Conservation (phyloP, 1,139 yeast genomes). For the Candida smagusa region DNA sequence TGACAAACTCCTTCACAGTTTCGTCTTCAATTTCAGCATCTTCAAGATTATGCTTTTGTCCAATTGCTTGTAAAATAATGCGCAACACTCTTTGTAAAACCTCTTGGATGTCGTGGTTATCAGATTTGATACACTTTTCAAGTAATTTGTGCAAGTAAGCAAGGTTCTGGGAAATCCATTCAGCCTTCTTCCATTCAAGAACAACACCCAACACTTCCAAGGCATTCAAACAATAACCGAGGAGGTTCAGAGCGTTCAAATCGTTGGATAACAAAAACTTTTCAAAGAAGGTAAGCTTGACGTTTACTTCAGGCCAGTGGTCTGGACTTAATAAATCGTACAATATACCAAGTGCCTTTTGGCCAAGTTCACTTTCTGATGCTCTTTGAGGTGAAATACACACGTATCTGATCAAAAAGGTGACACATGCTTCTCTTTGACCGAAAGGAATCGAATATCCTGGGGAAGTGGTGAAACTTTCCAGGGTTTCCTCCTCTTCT, state of each 20-base stretch:
- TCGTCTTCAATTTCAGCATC: conserved; percentile 52
- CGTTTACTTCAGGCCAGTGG: conserved; percentile 84
- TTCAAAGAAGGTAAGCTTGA: conserved; percentile 82
- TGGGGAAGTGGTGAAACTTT: conserved; percentile 36
- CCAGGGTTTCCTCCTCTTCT: conserved; percentile 6
- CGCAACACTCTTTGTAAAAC: conserved; percentile 72
- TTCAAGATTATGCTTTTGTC: conserved; percentile 16
- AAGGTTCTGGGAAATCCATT: conserved; percentile 75
- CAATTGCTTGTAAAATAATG: conserved; percentile 62
- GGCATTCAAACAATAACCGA: conserved; percentile 85
- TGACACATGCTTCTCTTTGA: conserved; percentile 88
- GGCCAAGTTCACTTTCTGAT: conserved; percentile 79
- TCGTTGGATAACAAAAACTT: conserved; percentile 80
- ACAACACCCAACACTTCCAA: conserved; percentile 87
- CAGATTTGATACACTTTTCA: conserved; percentile 80
- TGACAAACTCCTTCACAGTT: conserved; percentile 59
- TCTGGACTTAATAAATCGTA: conserved; percentile 68
- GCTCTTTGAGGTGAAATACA: conserved; percentile 87
- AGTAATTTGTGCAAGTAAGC: conserved; percentile 66
- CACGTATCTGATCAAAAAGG: conserved; percentile 81
- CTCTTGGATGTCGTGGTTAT: conserved; percentile 81
- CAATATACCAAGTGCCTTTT: conserved; percentile 72
- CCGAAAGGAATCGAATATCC: conserved; percentile 67
- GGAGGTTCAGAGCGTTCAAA: conserved; percentile 53
- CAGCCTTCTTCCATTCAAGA: conserved; percentile 68